These are phyloP conservation scores for Boletus mariae DNA, from an alignment of 1,284 basidiomycete species.

Conservation along the genomic window DNA sequence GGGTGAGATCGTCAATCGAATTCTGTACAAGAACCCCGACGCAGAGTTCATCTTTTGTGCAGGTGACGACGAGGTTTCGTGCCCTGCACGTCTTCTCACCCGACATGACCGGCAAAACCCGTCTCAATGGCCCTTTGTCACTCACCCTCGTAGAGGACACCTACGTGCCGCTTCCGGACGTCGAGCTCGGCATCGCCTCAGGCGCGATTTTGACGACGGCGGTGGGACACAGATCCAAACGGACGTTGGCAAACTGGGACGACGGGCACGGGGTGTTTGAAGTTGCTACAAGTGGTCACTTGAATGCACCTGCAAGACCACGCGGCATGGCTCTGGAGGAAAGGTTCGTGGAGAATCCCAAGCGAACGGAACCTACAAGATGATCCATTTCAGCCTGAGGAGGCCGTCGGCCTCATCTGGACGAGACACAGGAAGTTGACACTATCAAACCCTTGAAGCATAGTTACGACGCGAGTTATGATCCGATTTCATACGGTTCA, in stretches of 20 bases:
- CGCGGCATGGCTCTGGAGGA: too few species aligned
- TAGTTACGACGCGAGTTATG: too few species aligned
- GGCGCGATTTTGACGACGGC: constrained; percentile 85
- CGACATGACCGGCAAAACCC: constrained; percentile 36
- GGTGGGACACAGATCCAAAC: constrained; percentile 82
- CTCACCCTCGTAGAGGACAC: constrained; percentile 54
- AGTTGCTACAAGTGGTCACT: too few species aligned
- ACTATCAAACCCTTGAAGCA: too few species aligned
- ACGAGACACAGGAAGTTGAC: too few species aligned
- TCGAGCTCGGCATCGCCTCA: constrained; percentile 61
- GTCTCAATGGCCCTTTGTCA: constrained; percentile 71
- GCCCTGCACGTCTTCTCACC: constrained; percentile 66
- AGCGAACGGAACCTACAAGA: too few species aligned
- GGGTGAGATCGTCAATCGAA: constrained; percentile 95
- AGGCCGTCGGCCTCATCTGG: too few species aligned
- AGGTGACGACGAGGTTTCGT: constrained; percentile 97
- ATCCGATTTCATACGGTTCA: too few species aligned
- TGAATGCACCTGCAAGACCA: too few species aligned
- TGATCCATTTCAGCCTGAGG: too few species aligned
- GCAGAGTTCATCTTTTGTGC: constrained; percentile 96
- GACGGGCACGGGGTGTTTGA: too few species aligned
- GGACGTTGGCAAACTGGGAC: constrained; percentile 79
- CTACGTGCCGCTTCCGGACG: constrained; percentile 39
- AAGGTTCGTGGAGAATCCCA: too few species aligned
- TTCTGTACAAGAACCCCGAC: constrained; percentile 89